These are phyloP conservation scores for Aspergillus tubingensis DNA, from an alignment of 2,329 filamentous ascomycete genomes.

Conservation along the genomic window DNA sequence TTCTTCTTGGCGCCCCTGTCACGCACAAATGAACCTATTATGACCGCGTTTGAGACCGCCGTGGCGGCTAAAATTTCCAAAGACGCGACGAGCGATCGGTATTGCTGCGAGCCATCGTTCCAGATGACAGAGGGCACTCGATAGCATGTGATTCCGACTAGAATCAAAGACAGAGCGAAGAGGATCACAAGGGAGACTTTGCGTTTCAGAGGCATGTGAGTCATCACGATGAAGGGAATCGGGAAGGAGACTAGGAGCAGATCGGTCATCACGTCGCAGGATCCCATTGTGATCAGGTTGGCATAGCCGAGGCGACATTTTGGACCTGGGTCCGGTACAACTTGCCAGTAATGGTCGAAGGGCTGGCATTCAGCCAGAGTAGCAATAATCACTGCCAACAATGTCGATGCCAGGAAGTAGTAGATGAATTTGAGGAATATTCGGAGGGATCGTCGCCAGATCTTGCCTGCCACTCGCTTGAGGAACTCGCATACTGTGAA, in stretches of 20 bases:
- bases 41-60: slow-evolving; percentile 80
- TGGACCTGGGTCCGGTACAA: slow-evolving; percentile 80
- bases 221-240: slow-evolving; percentile 80
- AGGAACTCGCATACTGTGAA: slow-evolving; percentile 89
- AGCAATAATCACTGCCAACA: slow-evolving; percentile 76
- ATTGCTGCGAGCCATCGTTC: slow-evolving; percentile 74
- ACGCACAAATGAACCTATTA: slow-evolving; percentile 88
- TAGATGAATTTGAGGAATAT: slow-evolving; percentile 70
- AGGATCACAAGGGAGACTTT: slow-evolving; percentile 78
- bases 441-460: slow-evolving; percentile 78
- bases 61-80: slow-evolving; percentile 88
- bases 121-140: slow-evolving; percentile 77
- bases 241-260: slow-evolving; percentile 84
- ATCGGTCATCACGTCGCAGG: slow-evolving; percentile 85
- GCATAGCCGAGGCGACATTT: slow-evolving; percentile 83
- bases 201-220: slow-evolving; percentile 72
- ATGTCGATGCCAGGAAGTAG: slow-evolving; percentile 74
- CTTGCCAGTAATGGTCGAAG: slow-evolving; percentile 74
- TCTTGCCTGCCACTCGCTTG: slow-evolving; percentile 76
- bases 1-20: slow-evolving; percentile 88
- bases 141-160: slow-evolving; percentile 78
- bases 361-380: slow-evolving; percentile 82
- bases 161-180: slow-evolving; percentile 79
- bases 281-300: slow-evolving; percentile 87
- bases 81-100: slow-evolving; percentile 84